Conservation (phyloP, 2,329 filamentous ascomycete genomes). For the Phyllosticta capitalensis region DNA sequence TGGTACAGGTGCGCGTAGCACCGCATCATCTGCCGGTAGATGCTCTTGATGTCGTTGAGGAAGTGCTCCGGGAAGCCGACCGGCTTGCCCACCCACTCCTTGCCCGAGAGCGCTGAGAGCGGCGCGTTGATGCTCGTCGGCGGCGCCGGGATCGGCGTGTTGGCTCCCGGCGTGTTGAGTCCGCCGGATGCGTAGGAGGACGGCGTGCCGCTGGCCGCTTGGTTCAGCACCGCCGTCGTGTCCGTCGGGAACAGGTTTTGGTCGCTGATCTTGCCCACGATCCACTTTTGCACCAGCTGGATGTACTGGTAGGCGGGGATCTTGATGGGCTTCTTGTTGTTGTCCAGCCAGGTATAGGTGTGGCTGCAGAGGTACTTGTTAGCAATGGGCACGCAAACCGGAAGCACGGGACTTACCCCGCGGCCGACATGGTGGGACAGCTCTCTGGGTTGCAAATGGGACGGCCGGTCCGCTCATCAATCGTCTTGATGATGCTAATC, state of each 20-base stretch:
- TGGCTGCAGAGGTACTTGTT: constrained; percentile 46
- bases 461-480: constrained; percentile 62
- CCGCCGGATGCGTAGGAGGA: constrained; percentile 48
- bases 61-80: constrained; percentile 55
- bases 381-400: neutral
- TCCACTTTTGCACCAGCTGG: constrained; percentile 93
- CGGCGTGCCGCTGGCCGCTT: constrained; percentile 40
- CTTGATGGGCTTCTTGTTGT: constrained; percentile 76
- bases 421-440: constrained; percentile 91
- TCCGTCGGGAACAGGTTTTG: constrained; percentile 84
- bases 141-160: constrained; percentile 35
- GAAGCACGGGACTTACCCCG: constrained; percentile 55
- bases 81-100: constrained; percentile 79
- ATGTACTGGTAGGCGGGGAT: constrained; percentile 91
- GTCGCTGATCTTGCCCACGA: constrained; percentile 90
- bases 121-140: constrained; percentile 42
- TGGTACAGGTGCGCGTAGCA: constrained; percentile 46
- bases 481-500: constrained; percentile 78
- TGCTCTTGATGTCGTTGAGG: constrained; percentile 67
- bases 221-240: constrained; percentile 56
- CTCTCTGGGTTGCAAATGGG: constrained; percentile 75
- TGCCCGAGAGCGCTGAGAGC: constrained; percentile 55
- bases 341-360: constrained; percentile 94
- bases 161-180: constrained; percentile 33
- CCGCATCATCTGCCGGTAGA: constrained; percentile 47